Base-by-base conservation (phyloP, 176 grass and related monocot species). In the Aegilops tauschii region DNA sequence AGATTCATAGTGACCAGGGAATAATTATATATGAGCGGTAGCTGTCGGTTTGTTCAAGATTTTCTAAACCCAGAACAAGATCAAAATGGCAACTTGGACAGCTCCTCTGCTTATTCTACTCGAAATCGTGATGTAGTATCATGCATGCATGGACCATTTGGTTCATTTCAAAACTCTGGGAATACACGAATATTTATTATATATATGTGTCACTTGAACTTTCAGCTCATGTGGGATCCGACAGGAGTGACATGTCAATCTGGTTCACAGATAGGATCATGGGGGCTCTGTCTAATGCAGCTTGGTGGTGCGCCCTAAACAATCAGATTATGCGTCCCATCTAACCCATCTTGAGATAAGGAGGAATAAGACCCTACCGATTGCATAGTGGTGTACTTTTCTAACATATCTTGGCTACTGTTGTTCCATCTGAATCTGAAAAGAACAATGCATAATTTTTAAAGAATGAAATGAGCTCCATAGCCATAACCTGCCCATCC, bases 221-320 rank as follows among this genome's bases (percentile, higher is more conserved):
- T 61, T n/a, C 61, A 62, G 61, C 9, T 25, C 39, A 20, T 80
- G 61, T 58, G 73, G 8, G 16, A 61, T 61, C 39, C 11, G 40
- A 81, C 79, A 52, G 20, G 17, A 50, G 28, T 47, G 73, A 85
- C 83, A 84, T 5, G 50, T 12, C 27, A 11, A 61, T 77, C 30
- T 83, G 86, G 47, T 20, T 66, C 45, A 61, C 45, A 76, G 59
- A 74, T 61, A 52, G 73, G 70, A 87, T 69, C 44, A 20, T 50
- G 44, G 42, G 71, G 42, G 36, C 31, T 79, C 67, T 76, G 64
- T 40, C 70, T 59, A 65, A 74, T 58, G 32, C 54, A 45, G 50
- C 35, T 39, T 49, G 25, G 0, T 47, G 20, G 77, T 47, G 42
- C 16, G 49, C 31, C 44, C 45, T 69, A 31, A 50, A 81, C 65